Conservation (phyloP, 352 stramenopile species). For the Phytophthora citricola region DNA sequence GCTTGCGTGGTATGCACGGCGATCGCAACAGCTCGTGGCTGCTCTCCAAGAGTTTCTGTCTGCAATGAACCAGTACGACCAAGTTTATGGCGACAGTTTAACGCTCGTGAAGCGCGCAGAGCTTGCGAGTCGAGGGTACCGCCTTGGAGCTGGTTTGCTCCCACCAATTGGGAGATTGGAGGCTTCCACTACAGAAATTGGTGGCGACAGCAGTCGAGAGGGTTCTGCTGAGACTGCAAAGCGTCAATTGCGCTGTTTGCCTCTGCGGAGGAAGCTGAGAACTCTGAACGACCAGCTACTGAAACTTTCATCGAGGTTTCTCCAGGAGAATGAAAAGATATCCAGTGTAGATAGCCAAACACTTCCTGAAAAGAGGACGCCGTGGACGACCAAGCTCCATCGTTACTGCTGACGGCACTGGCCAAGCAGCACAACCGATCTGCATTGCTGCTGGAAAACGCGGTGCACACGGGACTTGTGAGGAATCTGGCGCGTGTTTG, state of each 20-base stretch:
- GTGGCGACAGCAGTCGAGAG: neutral
- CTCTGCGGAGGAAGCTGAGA: constrained; percentile 48
- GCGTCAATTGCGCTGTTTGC: constrained; percentile 43
- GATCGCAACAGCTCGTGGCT: constrained; percentile 11
- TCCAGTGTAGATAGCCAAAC: neutral
- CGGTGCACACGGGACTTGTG: constrained; percentile 34
- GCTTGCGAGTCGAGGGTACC: constrained; percentile 58
- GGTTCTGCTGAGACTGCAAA: constrained; percentile 8
- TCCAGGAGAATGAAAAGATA: constrained; percentile 1
- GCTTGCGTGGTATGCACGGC: constrained; percentile 22
- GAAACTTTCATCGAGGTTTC: neutral
- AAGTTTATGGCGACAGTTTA: constrained; percentile 42
- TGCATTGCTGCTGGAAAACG: constrained; percentile 48
- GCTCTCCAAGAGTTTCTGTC: constrained; percentile 16
- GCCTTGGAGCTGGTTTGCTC: constrained; percentile 47
- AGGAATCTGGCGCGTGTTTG: constrained; percentile 15
- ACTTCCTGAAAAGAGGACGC: neutral
- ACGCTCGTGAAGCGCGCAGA: constrained; percentile 68
- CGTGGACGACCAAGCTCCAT: constrained; percentile 40
- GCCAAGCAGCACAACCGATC: constrained; percentile 51
- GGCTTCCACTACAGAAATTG: constrained; percentile 5
- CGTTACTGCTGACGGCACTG: constrained; percentile 63
- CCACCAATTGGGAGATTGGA: constrained; percentile 68
- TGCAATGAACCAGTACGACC: constrained; percentile 24
- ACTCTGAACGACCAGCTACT: constrained; percentile 57